Conservation (phyloP, 352 stramenopile species). For the Pythium grandisporangium region DNA sequence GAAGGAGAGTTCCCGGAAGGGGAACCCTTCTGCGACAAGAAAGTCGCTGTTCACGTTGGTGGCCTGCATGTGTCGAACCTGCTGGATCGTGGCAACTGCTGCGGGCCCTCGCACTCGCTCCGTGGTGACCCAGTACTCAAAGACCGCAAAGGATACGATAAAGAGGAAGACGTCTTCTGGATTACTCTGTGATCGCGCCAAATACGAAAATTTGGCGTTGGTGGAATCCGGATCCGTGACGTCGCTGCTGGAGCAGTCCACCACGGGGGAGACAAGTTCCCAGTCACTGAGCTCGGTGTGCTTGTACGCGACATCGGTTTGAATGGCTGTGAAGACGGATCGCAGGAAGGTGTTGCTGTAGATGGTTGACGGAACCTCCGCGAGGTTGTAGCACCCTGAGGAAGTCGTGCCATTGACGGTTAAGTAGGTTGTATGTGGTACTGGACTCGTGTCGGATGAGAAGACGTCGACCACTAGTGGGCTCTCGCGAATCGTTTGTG, state of each 20-base stretch:
- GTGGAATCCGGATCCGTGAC: background rate
- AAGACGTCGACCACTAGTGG: background rate
- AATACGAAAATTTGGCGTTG: background rate
- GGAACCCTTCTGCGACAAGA: slow-evolving; percentile 7
- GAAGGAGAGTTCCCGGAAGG: slow-evolving; percentile 4
- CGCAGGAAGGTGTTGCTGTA: background rate
- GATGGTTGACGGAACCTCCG: background rate
- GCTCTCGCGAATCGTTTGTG: background rate
- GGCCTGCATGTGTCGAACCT: background rate
- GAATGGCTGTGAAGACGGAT: background rate
- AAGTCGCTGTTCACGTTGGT: slow-evolving; percentile 1
- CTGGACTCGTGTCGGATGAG: background rate
- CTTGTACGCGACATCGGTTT: background rate
- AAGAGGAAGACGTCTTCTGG: background rate
- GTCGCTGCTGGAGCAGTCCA: background rate
- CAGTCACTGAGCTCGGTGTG: background rate
- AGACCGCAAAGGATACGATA: background rate
- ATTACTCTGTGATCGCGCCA: background rate
- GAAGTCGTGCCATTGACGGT: background rate
- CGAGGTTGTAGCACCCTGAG: background rate
- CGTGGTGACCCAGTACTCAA: background rate
- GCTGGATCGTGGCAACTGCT: background rate
- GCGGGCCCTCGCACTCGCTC: background rate
- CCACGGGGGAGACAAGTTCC: slow-evolving; percentile 4
- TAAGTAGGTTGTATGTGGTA: slow-evolving; percentile 3